Evolutionary conservation across 129 eudicot species (phyloP).

Genomic region (Lactuca saligna): DNA sequence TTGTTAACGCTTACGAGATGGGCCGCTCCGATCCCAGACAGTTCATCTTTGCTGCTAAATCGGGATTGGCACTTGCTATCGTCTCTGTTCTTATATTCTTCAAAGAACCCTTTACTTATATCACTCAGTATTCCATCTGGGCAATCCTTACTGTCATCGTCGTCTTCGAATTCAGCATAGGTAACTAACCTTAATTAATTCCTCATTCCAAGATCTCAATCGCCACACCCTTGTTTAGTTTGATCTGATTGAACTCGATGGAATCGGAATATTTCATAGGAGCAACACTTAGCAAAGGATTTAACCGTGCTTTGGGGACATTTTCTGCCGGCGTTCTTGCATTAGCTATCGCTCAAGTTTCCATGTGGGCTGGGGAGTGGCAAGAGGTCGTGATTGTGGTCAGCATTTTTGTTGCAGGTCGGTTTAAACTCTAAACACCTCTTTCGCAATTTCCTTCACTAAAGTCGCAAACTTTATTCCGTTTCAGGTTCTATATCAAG

Average conservation of each 20-base stretch:
- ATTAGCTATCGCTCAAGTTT: conserved; percentile 68
- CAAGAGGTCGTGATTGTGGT: conserved; percentile 74
- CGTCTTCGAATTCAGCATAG: conserved; percentile 92
- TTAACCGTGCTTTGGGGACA: conserved; percentile 89
- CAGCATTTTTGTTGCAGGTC: conserved; percentile 82
- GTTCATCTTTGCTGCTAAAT: conserved; percentile 78
- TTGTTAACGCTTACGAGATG: conserved; percentile 52
- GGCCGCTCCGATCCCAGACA: conserved; percentile 86
- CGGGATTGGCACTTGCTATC: conserved; percentile 76
- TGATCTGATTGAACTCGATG: conserved; percentile 11
- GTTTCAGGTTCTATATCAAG: conserved; percentile 61
- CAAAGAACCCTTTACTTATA: conserved; percentile 58
- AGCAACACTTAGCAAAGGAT: conserved; percentile 89
- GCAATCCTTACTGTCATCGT: conserved; percentile 93
- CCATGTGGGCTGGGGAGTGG: conserved; percentile 51
- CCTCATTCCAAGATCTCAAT: neutral
- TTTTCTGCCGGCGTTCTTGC: conserved; percentile 82
- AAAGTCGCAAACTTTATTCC: neutral
- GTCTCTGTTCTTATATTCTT: conserved; percentile 86
- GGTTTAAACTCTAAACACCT: neutral
- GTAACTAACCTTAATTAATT: conserved; percentile 31
- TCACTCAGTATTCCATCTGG: conserved; percentile 77
- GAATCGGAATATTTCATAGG: conserved; percentile 37
- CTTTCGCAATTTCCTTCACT: neutral
- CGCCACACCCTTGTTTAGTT: neutral